These are phyloP conservation scores for Zygotorulaspora sp. DNA, from an alignment of 805 yeast species.

Conservation along the genomic window DNA sequence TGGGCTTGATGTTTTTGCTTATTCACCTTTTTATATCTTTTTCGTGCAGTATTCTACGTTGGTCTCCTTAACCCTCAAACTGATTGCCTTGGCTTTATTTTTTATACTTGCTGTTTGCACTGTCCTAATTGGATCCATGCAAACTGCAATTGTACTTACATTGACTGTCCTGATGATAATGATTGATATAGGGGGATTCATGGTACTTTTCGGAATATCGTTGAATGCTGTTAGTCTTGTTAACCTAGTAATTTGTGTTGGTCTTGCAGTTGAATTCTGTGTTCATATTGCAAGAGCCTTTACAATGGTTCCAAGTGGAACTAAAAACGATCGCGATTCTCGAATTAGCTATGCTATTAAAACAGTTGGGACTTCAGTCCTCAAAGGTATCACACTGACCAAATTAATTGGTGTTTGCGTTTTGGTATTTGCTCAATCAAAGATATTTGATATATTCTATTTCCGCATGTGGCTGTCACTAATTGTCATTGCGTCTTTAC, in stretches of 20 bases:
- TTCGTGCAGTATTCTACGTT: slow-evolving; percentile 83
- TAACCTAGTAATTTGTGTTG: slow-evolving; percentile 86
- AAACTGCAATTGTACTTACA: slow-evolving; percentile 53
- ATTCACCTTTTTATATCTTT: slow-evolving; percentile 88
- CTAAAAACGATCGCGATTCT: slow-evolving; percentile 36
- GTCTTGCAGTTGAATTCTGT: slow-evolving; percentile 90
- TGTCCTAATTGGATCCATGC: slow-evolving; percentile 60
- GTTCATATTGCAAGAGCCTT: slow-evolving; percentile 81
- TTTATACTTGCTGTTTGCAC: slow-evolving; percentile 52
- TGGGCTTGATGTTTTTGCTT: slow-evolving; percentile 69
- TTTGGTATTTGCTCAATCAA: slow-evolving; percentile 79
- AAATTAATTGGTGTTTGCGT: slow-evolving; percentile 85
- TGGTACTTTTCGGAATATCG: slow-evolving; percentile 70
- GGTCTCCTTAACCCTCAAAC: slow-evolving; percentile 49
- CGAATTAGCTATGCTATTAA: slow-evolving; percentile 53
- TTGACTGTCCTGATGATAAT: slow-evolving; percentile 60
- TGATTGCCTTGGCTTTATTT: slow-evolving; percentile 49
- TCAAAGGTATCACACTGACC: slow-evolving; percentile 86
- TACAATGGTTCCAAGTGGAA: slow-evolving; percentile 40
- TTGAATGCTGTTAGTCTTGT: slow-evolving; percentile 88
- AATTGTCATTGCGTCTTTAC: slow-evolving; percentile 70
- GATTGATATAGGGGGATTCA: slow-evolving; percentile 70
- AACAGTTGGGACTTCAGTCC: slow-evolving; percentile 83
- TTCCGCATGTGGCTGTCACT: slow-evolving; percentile 92
- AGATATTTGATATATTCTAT: slow-evolving; percentile 86